A percentile compares a stretch with the other conserved stretches of the same genome.
phyloP scores from a whole-genome alignment of 2,329 filamentous ascomycete species.

The Colletotrichum salicis region DNA sequence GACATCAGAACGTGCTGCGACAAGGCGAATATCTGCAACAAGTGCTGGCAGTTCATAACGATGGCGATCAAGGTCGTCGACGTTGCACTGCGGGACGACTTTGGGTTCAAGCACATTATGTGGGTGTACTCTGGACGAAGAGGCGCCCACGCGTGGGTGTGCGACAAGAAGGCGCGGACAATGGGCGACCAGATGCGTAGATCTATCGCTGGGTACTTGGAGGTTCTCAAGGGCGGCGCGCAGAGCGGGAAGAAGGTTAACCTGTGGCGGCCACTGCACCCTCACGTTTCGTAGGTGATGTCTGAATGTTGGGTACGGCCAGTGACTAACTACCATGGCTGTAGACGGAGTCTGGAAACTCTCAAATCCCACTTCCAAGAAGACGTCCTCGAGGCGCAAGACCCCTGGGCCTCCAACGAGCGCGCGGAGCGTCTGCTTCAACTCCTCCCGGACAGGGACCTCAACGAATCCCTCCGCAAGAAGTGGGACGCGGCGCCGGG shows the following conservation, averaged over 20 bases:
- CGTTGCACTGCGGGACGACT: conserved; percentile 87
- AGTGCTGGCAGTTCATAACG: conserved; percentile 97
- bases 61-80: conserved; percentile 98
- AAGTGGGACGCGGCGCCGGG: conserved; percentile 91
- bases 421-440: conserved; percentile 81
- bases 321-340: conserved; percentile 27
- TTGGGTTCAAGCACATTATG: conserved; percentile 95
- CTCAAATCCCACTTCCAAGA: conserved; percentile 85
- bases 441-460: conserved; percentile 82
- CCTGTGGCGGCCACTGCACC: conserved; percentile 84
- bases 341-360: conserved; percentile 83
- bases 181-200: conserved; percentile 88
- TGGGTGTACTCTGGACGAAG: conserved; percentile 98
- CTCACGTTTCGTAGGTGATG: conserved; percentile 76
- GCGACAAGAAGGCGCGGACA: conserved; percentile 84
- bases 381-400: conserved; percentile 84
- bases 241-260: conserved; percentile 91
- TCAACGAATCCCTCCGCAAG: conserved; percentile 82
- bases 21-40: conserved; percentile 90
- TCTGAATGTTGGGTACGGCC: conserved; percentile 4
- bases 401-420: conserved; percentile 80
- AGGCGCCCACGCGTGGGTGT: conserved; percentile 98
- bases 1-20: conserved; percentile 95
- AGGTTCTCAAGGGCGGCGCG: conserved; percentile 86
- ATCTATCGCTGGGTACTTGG: conserved; percentile 89